Conservation (phyloP, 805 yeast genomes). For the Starmerella etchellsii region DNA sequence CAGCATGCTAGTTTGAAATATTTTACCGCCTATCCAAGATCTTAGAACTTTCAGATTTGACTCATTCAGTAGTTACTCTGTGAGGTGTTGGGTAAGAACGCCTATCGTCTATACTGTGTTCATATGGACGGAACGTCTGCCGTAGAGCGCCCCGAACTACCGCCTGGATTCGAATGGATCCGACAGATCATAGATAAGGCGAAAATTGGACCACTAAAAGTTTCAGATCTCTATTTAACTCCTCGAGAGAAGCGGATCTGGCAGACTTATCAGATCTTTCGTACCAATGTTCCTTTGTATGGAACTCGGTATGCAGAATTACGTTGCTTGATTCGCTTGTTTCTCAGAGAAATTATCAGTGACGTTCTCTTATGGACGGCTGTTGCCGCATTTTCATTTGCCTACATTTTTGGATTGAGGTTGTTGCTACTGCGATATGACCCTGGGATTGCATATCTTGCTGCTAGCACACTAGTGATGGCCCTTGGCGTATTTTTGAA, state of each 20-base stretch:
- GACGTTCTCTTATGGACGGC: background rate
- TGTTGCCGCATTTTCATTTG: background rate
- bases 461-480: background rate
- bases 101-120: too few relatives aligned
- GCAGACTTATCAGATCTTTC: background rate
- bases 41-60: too few relatives aligned
- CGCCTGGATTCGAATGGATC: too few relatives aligned
- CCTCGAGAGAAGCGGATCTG: background rate
- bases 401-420: background rate
- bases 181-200: background rate
- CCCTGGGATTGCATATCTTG: too few relatives aligned
- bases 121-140: too few relatives aligned
- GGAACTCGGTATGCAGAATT: background rate
- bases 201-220: background rate
- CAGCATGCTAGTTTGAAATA: too few relatives aligned
- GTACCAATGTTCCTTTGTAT: background rate
- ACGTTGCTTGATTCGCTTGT: constrained; percentile 2
- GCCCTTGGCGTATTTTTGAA: background rate
- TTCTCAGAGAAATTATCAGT: constrained; percentile 7
- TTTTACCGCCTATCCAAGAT: too few relatives aligned
- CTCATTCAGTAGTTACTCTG: too few relatives aligned
- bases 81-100: too few relatives aligned
- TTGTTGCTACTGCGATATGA: background rate
- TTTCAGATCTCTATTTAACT: constrained; percentile 1
- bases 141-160: too few relatives aligned